Evolutionary conservation across 2,329 filamentous ascomycete species (phyloP).

Genomic region (Cercospora zeina): DNA sequence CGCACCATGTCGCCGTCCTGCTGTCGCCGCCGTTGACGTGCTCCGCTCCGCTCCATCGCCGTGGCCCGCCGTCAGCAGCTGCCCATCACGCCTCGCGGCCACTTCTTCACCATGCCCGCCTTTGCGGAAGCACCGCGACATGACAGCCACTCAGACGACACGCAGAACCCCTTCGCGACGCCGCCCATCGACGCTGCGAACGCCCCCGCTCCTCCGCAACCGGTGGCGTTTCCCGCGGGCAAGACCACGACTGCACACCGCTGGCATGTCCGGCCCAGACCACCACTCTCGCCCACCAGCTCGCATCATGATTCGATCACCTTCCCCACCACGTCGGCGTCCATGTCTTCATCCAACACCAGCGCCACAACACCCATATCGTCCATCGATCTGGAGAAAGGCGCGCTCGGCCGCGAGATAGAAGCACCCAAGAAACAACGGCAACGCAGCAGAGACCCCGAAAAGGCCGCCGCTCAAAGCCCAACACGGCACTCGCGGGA

Average conservation of each 20-base stretch:
- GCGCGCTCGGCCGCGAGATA: constrained; percentile 19
- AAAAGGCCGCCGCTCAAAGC: constrained; percentile 29
- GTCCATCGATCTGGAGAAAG: constrained; percentile 39
- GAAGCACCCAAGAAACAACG: constrained; percentile 21
- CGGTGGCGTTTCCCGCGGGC: constrained; percentile 24
- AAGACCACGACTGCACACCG: not conserved
- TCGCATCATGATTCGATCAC: constrained; percentile 22
- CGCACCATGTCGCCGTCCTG: not conserved
- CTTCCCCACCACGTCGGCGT: constrained; percentile 32
- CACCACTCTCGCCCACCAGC: constrained; percentile 15
- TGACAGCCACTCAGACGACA: not conserved
- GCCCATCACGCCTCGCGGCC: not conserved
- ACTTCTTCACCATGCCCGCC: not conserved
- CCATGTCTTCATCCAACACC: constrained; percentile 35
- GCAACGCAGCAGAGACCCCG: constrained; percentile 29
- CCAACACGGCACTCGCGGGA: constrained; percentile 21
- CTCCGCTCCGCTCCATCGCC: not conserved
- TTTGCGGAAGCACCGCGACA: not conserved
- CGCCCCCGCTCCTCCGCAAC: constrained; percentile 24
- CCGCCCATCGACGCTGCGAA: not conserved
- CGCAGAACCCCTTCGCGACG: not conserved
- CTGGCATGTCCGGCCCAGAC: constrained; percentile 2
- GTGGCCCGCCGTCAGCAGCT: not conserved
- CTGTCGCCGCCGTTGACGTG: not conserved
- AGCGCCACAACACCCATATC: constrained; percentile 25